Conservation (phyloP, 2,329 filamentous ascomycete species). For the Microsporum ferrugineum region DNA sequence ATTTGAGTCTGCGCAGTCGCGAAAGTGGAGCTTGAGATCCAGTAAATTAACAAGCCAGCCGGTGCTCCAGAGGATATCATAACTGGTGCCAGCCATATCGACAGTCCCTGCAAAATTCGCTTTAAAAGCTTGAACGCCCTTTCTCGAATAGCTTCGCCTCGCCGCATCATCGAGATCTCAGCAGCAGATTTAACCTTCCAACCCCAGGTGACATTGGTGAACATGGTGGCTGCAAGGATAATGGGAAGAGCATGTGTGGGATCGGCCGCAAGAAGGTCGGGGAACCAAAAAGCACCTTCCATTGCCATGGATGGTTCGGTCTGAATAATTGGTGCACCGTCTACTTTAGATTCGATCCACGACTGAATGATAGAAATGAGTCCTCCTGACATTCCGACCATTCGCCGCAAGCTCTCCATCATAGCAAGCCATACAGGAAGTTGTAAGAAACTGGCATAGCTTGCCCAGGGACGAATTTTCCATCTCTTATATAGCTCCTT, state of each 20-base stretch:
- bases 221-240: slow-evolving; percentile 38
- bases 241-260: slow-evolving; percentile 40
- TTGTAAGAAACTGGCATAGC: slow-evolving; percentile 27
- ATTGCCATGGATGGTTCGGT: slow-evolving; percentile 41
- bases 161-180: slow-evolving; percentile 10
- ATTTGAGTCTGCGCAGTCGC: slow-evolving; percentile 32
- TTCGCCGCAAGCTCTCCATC: slow-evolving; percentile 39
- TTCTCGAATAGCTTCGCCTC: slow-evolving; percentile 4
- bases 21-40: slow-evolving; percentile 36
- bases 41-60: slow-evolving; percentile 39
- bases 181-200: slow-evolving; percentile 18
- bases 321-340: slow-evolving; percentile 12
- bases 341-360: slow-evolving; percentile 14
- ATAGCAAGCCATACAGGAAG: slow-evolving; percentile 38
- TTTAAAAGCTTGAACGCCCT: slow-evolving; percentile 20
- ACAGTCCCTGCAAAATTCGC: slow-evolving; percentile 26
- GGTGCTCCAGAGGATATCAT: slow-evolving; percentile 30
- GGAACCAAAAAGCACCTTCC: slow-evolving; percentile 52
- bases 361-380: slow-evolving; percentile 30
- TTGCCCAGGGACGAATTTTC: slow-evolving; percentile 26
- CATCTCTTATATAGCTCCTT: slow-evolving; percentile 16
- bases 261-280: slow-evolving; percentile 45
- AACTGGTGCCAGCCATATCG: slow-evolving; percentile 30
- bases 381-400: slow-evolving; percentile 35
- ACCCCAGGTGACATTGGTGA: slow-evolving; percentile 35